Evolutionary conservation across 768 basidiomycete species (phyloP), one percentile per base, ranked within the genome.

Genomic region (Lentinula boryana): DNA sequence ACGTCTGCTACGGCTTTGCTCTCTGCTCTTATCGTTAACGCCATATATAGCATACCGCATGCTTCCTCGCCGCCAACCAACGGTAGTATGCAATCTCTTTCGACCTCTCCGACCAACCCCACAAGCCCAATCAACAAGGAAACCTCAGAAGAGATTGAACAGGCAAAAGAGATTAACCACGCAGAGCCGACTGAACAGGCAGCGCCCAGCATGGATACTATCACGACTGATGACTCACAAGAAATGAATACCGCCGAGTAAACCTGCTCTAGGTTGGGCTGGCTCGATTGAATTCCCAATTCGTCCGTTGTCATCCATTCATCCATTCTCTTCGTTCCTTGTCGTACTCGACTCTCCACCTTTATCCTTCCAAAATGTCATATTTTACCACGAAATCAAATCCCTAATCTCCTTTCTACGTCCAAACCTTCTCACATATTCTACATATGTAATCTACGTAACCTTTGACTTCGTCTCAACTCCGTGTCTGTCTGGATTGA

Each of bases 21-120:
- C 23, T n/a, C 27, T 7, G 48, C 21, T 46, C 32, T n/a, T 41
- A 18, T 8, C 8, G 51, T 41, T 60, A 16, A 54, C 44, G 9
- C 8, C 16, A 7, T 21, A 49, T 43, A n/a, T 69, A 95, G 93
- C 70, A 95, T 96, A 68, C 93, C 93, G 10, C 93, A 96, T 75
- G 93, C 93, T 51, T 89, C 91, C 23, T 87, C 86, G 36, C 86
- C 90, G 10, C 81, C 83, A 56, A 74, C 71, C 27, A 75, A 76
- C 53, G 80, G 80, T 48, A 56, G 55, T 31, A 82, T 85, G 64
- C 81, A 83, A 57, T 74, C 48, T 35, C 76, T 90, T 46, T 89
- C 88, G 31, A 78, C 87, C 62, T 91, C 89, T 16, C 89, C 89
- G n/a, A 89, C 86, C 27, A 88, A 85, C 64, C 80, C 83, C 7